Base-by-base conservation (phyloP, 1,284 basidiomycete species). In the Xerocomus amazonicus region DNA sequence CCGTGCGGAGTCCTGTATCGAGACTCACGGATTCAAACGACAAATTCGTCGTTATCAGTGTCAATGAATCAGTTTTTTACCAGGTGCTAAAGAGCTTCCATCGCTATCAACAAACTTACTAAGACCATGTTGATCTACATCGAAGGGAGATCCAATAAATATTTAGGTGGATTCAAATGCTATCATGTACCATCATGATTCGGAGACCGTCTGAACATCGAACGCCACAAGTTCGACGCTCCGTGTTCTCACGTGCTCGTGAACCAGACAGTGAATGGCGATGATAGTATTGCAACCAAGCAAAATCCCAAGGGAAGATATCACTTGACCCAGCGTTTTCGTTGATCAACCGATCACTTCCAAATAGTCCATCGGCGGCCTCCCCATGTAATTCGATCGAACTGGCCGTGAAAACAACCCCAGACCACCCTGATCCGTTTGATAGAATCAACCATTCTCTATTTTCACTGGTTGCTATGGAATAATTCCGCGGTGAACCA, bases 71-170 rank as follows among this genome's bases (percentile, higher is more conserved):
- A n/a, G n/a, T n/a, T 23, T 23, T 23, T 4, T 23, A 23, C 19
- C 19, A 23, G 19, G 19, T 23, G 19, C 19, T 23, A n/a, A n/a
- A n/a, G n/a, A n/a, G n/a, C n/a, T n/a, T n/a, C n/a, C n/a, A n/a
- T n/a, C n/a, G n/a, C n/a, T n/a, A n/a, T n/a, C n/a, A n/a, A 23
- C 16, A 99, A 99, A 70, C 97, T 96, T 12, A 81, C 91, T 56
- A 81, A 79, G 62, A 88, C 87, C 27, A 96, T 99, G 90, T 74
- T 99, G 57, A 94, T 98, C 67, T 93, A 91, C 65, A 95, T 99
- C 68, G 84, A 87, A 58, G 90, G 92, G n/a, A 94, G 37, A 9
- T 17, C 13, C 16, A 7, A 31, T 23, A 23, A 23, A 23, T 42
- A n/a, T 34, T 31, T 36, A 31, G 26, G 45, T 6, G 4, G 19